These are phyloP conservation scores for Botrytis fabae DNA, from an alignment of 2,329 filamentous ascomycete genomes.

Conservation along the genomic window DNA sequence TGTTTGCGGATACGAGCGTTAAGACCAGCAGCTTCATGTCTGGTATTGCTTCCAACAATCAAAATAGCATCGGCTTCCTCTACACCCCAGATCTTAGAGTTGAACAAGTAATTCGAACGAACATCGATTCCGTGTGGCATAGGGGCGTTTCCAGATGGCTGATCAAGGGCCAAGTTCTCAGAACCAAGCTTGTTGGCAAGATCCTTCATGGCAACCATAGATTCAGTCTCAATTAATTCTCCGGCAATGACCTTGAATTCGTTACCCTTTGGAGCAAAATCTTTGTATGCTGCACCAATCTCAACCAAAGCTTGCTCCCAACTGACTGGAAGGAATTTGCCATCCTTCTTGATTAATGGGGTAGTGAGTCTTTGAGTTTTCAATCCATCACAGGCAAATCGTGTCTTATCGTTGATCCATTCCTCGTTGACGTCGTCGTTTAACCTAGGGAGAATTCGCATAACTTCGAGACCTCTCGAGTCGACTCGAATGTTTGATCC, in stretches of 20 bases:
- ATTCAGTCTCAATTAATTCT: slow-evolving; percentile 87
- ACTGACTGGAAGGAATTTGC: slow-evolving; percentile 86
- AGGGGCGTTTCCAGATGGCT: slow-evolving; percentile 78
- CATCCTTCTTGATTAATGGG: slow-evolving; percentile 81
- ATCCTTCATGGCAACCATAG: slow-evolving; percentile 94
- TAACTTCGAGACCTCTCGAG: slow-evolving; percentile 89
- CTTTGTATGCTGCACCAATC: slow-evolving; percentile 77
- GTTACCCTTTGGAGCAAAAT: slow-evolving; percentile 79
- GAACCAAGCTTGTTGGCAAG: slow-evolving; percentile 94
- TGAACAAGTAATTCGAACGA: slow-evolving; percentile 93
- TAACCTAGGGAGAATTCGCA: slow-evolving; percentile 87
- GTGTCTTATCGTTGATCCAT: slow-evolving; percentile 98
- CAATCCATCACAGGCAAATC: slow-evolving; percentile 93
- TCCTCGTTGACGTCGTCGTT: slow-evolving; percentile 99
- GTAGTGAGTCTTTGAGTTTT: slow-evolving; percentile 96
- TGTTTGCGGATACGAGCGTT: slow-evolving; percentile 98
- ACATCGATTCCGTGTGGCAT: slow-evolving; percentile 91
- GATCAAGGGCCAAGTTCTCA: slow-evolving; percentile 92
- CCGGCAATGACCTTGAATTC: slow-evolving; percentile 96
- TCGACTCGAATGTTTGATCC: slow-evolving; percentile 95
- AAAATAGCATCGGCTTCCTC: slow-evolving; percentile 93
- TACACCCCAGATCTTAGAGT: slow-evolving; percentile 90
- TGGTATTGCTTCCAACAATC: slow-evolving; percentile 90
- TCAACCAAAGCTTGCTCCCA: slow-evolving; percentile 96
- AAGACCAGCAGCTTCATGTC: slow-evolving; percentile 90